phyloP scores from a whole-genome alignment of 1,284 basidiomycete species.

The Pholiota adiposa region DNA sequence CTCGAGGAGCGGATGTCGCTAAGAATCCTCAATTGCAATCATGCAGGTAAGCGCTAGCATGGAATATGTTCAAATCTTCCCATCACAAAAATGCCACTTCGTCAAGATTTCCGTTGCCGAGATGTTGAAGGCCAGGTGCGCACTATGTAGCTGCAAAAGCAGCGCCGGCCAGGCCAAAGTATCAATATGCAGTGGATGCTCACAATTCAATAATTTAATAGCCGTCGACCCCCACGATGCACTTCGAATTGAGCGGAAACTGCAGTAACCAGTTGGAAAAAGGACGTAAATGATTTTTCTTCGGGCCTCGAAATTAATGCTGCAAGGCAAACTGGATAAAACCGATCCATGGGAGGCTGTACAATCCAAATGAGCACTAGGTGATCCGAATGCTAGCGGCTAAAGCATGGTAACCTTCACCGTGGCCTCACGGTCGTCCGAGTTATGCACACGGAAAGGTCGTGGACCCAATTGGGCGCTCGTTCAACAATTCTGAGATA shows the following conservation, averaged over 20 bases:
- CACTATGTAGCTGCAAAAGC: too few relatives aligned
- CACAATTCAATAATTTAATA: too few relatives aligned
- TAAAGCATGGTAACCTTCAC: too few relatives aligned
- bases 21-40: neutral
- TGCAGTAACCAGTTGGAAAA: neutral
- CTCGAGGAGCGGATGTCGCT: neutral
- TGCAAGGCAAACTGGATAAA: neutral
- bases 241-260: neutral
- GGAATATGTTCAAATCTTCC: neutral
- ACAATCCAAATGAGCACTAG: neutral
- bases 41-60: neutral
- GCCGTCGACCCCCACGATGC: neutral
- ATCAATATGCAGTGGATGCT: too few relatives aligned
- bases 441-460: too few relatives aligned
- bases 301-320: neutral
- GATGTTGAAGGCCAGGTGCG: neutral
- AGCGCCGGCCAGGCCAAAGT: too few relatives aligned
- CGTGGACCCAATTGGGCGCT: too few relatives aligned
- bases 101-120: neutral
- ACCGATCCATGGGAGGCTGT: neutral
- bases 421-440: too few relatives aligned
- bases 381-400: neutral
- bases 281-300: neutral
- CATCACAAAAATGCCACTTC: neutral
- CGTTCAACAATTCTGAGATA: too few relatives aligned